Base-by-base conservation (phyloP, 2,329 filamentous ascomycete species). In the Monosporascus sp. region DNA sequence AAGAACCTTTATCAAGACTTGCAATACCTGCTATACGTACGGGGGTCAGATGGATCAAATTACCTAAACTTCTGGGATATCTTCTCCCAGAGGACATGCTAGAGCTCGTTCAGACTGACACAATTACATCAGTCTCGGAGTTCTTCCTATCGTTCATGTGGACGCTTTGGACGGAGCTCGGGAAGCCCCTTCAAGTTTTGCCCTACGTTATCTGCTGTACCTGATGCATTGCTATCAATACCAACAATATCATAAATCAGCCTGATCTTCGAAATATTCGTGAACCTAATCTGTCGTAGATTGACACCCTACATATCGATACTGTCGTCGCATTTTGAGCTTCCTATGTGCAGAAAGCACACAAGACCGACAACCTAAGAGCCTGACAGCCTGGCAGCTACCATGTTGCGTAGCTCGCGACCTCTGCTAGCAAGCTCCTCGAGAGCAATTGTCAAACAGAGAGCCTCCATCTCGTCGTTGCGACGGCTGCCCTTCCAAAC, bases 341-440 rank as follows among this genome's bases (percentile, higher is more conserved):
- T 9, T 43, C 9, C 17, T 18, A 18, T 40, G 18, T 18, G 37
- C 31, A 18, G 17, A 17, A 18, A 40, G 18, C 37, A 40, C 31
- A 35, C 9, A 14, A 14, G 9, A 35, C 11, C 0, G 31, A 31
- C 31, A 5, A 5, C 9, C 9, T 35, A 35, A 14, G 31, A 14
- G 4, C 31, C 31, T 35, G 28, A 31, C 22, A 41, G 14, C 17
- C 37, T 38, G 7, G n/a, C 41, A n/a, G 14, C 28, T 40, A n/a
- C 15, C 26, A 69, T 69, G 67, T 49, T 69, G 24, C 64, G 64
- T 46, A 60, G 54, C 56, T 55, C 62, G 47, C 61, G 62, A 55
- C 55, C 54, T 46, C 44, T 65, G 15, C 49, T 64, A 24, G 37
- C 57, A 48, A 58, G 55, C 54, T 60, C 64, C 8, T 55, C 60